Base-by-base conservation (phyloP, 2,329 filamentous ascomycete genomes). In the Gaeumannomyces sp. region DNA sequence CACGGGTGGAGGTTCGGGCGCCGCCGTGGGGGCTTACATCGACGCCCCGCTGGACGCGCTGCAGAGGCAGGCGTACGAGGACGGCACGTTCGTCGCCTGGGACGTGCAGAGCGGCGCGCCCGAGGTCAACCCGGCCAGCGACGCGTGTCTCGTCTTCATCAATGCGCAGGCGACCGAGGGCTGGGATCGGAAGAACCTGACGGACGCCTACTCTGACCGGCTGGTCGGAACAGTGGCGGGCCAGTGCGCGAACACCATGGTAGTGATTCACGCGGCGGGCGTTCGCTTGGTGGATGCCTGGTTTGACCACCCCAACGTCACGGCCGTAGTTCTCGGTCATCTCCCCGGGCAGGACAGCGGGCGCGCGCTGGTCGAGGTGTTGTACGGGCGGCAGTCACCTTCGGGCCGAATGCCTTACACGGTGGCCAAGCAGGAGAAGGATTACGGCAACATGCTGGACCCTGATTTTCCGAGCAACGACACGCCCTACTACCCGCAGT, bases 91-190 rank as follows among this genome's bases (percentile, higher is more conserved):
- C 0, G 70, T 89, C 2, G 83, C 81, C 71, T 87, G 83, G 79
- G 87, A 90, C 71, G 38, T 62, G 38, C 83, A 87, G 67, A 80
- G 75, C 3, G 71, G 73, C 1, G 73, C 78, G 1, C 85, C 86
- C 0, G 69, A 75, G 8, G 81, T 88, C 8, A 76, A 82, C 60
- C 71, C 77, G 3, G 73, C 68, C 4, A 80, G 82, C 1, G 83
- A 93, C 70, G 81, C 91, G 8, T 95, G 92, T 68, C 75, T 89
- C 2, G 85, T 89, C 0, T 85, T 89, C 68, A 83, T 85, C 69
- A 90, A 90, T 71, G 83, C 81, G 10, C 91, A 89, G 74, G 85
- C 89, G 1, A 87, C 89, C 1, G 92, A 96, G 75, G 90, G 89
- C 1, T 89, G 83, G 68, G 82, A 91, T 66, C 81, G 86, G 60